Conservation (phyloP, 148 eudicot species). For the Rhododendron simsii region DNA sequence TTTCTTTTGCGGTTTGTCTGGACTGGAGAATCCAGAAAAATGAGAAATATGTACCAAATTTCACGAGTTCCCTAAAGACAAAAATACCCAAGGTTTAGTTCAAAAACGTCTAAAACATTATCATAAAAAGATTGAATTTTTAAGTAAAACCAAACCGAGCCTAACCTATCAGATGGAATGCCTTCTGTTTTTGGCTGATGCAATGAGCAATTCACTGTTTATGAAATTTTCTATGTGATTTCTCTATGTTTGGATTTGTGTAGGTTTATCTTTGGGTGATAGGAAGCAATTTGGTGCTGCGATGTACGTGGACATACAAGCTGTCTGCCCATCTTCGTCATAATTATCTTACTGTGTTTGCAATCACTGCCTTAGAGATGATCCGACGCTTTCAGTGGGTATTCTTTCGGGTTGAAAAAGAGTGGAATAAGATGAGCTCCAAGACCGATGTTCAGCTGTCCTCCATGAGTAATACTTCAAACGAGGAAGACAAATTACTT, state of each 20-base stretch:
- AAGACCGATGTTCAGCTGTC: constrained; percentile 54
- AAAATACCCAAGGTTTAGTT: neutral
- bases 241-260: neutral
- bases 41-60: neutral
- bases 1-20: neutral
- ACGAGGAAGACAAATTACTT: constrained; percentile 67
- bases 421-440: constrained; percentile 78
- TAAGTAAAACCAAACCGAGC: neutral
- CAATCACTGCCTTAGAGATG: constrained; percentile 80
- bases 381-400: constrained; percentile 93
- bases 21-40: neutral
- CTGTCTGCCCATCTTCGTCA: constrained; percentile 97
- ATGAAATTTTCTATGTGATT: neutral
- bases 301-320: constrained; percentile 99
- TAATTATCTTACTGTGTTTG: constrained; percentile 72
- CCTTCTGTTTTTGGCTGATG: neutral
- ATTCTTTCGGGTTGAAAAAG: constrained; percentile 91
- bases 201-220: neutral
- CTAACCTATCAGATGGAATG: neutral
- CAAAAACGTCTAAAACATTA: neutral
- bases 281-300: constrained; percentile 82
- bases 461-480: constrained; percentile 41
- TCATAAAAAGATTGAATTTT: neutral
- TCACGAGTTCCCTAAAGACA: neutral
- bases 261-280: constrained; percentile 87